phyloP scores from a whole-genome alignment of 805 yeast genomes.

The Suhomyces xylopsoci region DNA sequence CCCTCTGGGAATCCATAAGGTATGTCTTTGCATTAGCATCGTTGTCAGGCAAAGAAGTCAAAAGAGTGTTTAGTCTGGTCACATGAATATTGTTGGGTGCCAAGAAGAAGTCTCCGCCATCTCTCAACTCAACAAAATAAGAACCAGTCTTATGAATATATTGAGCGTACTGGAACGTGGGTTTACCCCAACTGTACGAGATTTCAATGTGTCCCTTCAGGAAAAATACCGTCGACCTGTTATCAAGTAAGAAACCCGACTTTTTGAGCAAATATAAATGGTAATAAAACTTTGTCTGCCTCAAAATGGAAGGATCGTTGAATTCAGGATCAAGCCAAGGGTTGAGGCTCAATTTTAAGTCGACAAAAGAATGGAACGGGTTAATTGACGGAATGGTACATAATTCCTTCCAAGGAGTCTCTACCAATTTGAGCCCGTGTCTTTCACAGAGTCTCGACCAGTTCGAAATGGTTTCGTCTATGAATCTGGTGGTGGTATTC shows the following conservation, averaged over 20 bases:
- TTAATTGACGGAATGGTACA: slow-evolving; percentile 71
- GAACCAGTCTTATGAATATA: slow-evolving; percentile 88
- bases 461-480: slow-evolving; percentile 71
- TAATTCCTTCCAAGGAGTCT: slow-evolving; percentile 87
- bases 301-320: slow-evolving; percentile 35
- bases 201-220: slow-evolving; percentile 58
- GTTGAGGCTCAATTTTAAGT: slow-evolving; percentile 59
- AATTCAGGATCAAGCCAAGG: slow-evolving; percentile 70
- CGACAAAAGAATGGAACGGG: slow-evolving; percentile 86
- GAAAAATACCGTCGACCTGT: slow-evolving; percentile 67
- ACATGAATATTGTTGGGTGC: slow-evolving; percentile 88
- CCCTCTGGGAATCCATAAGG: slow-evolving; percentile 64
- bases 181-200: slow-evolving; percentile 87
- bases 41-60: slow-evolving; percentile 25
- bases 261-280: slow-evolving; percentile 69
- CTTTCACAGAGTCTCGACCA: slow-evolving; percentile 85
- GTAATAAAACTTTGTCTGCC: slow-evolving; percentile 62
- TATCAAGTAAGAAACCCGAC: slow-evolving; percentile 78
- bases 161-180: slow-evolving; percentile 78
- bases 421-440: slow-evolving; percentile 74
- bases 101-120: slow-evolving; percentile 70
- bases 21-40: slow-evolving; percentile 18
- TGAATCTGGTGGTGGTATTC: slow-evolving; percentile 78
- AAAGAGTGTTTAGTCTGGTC: slow-evolving; percentile 59
- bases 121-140: slow-evolving; percentile 82